Conservation (phyloP, 73 alveolate genomes). For the Tetrahymena malaccensis region DNA sequence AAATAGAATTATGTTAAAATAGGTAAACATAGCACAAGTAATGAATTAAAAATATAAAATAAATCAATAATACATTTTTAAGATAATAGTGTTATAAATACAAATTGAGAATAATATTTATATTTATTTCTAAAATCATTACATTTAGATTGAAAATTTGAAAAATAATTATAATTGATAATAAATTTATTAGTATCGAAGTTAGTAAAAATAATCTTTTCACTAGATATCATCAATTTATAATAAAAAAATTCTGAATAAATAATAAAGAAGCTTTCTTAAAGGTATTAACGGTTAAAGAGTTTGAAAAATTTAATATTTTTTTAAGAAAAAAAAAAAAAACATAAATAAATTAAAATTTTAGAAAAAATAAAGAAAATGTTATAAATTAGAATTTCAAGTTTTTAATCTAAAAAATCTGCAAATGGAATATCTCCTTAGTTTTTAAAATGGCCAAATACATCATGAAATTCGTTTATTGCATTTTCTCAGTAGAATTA, state of each 20-base stretch:
- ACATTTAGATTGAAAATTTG: too few relatives aligned
- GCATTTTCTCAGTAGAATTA: background rate
- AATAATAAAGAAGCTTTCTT: background rate
- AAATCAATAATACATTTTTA: too few relatives aligned
- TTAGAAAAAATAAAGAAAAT: background rate
- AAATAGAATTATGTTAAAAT: too few relatives aligned
- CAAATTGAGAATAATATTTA: too few relatives aligned
- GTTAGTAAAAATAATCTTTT: too few relatives aligned
- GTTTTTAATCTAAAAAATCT: background rate
- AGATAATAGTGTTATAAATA: too few relatives aligned
- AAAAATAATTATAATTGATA: too few relatives aligned
- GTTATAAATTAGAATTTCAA: background rate
- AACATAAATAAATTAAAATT: background rate
- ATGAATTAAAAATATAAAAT: too few relatives aligned
- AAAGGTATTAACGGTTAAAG: background rate
- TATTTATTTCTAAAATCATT: too few relatives aligned
- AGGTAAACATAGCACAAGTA: too few relatives aligned
- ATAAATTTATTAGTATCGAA: too few relatives aligned
- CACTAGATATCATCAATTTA: too few relatives aligned
- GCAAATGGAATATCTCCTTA: background rate
- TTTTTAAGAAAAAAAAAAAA: background rate
- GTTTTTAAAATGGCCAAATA: background rate
- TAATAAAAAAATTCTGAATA: background rate
- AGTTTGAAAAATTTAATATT: background rate
- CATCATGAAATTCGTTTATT: background rate